phyloP scores from a whole-genome alignment of 805 yeast genomes.

The Saccharomycopsis sp. region DNA sequence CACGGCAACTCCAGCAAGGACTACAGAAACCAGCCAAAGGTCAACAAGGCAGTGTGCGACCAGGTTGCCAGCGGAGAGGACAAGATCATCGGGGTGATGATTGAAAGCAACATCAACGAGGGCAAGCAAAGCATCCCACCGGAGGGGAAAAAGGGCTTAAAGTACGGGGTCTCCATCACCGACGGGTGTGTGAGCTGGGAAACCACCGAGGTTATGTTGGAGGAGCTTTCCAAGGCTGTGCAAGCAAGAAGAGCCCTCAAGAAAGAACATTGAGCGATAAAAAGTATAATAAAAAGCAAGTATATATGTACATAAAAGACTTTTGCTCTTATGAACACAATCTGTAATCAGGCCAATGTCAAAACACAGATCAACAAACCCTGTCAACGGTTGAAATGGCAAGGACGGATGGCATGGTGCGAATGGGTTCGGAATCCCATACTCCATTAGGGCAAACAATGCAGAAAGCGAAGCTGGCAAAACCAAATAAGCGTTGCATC shows the following conservation, averaged over 20 bases:
- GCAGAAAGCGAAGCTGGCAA: no score
- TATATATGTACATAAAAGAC: not conserved
- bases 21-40: constrained; percentile 88
- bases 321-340: no score
- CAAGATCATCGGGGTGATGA: constrained; percentile 88
- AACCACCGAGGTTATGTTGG: constrained; percentile 64
- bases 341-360: no score
- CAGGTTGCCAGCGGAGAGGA: constrained; percentile 72
- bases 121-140: constrained; percentile 91
- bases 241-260: constrained; percentile 53
- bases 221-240: constrained; percentile 69
- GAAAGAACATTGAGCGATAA: constrained; percentile 2
- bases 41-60: constrained; percentile 65
- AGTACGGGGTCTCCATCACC: constrained; percentile 93
- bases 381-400: no score
- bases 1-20: constrained; percentile 93
- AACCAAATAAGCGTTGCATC: no score
- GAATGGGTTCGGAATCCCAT: no score
- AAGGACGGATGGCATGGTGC: no score
- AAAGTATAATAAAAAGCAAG: not conserved
- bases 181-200: constrained; percentile 96
- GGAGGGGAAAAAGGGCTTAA: constrained; percentile 62
- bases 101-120: constrained; percentile 83
- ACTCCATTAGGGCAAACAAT: no score
- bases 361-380: no score